Conservation (phyloP, 768 basidiomycete genomes). For the Boletellus sp. region DNA sequence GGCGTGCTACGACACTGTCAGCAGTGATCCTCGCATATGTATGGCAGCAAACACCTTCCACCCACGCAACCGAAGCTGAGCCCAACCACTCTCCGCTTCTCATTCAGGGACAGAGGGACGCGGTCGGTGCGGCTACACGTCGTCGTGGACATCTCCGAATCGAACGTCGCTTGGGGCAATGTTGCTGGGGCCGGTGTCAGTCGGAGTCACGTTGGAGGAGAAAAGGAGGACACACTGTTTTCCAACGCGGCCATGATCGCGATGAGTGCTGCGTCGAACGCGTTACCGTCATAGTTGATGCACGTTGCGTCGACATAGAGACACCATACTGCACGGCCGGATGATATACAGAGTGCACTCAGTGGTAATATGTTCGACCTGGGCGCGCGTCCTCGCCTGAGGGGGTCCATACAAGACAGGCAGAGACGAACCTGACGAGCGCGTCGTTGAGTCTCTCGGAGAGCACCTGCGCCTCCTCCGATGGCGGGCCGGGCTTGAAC, state of each 20-base stretch:
- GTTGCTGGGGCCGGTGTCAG: conserved; percentile 41
- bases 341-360: conserved; percentile 72
- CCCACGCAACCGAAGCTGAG: conserved; percentile 25
- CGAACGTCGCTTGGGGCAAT: conserved; percentile 66
- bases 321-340: conserved; percentile 82
- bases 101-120: conserved; percentile 44
- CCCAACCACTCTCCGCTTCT: conserved; percentile 14
- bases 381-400: neutral
- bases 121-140: conserved; percentile 53
- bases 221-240: conserved; percentile 60
- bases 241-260: conserved; percentile 84
- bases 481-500: conserved; percentile 94
- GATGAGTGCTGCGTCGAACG: conserved; percentile 83
- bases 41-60: conserved; percentile 12
- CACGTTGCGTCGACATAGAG: conserved; percentile 95
- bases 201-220: conserved; percentile 38
- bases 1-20: conserved; percentile 27
- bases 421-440: conserved; percentile 56
- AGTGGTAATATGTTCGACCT: conserved; percentile 69
- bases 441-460: conserved; percentile 79
- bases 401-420: neutral
- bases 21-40: neutral
- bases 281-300: conserved; percentile 97
- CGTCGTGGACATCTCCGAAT: conserved; percentile 62
- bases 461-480: conserved; percentile 90